These are phyloP conservation scores for Penicillium sp. DNA, from an alignment of 2,329 filamentous ascomycete species.

Conservation along the genomic window DNA sequence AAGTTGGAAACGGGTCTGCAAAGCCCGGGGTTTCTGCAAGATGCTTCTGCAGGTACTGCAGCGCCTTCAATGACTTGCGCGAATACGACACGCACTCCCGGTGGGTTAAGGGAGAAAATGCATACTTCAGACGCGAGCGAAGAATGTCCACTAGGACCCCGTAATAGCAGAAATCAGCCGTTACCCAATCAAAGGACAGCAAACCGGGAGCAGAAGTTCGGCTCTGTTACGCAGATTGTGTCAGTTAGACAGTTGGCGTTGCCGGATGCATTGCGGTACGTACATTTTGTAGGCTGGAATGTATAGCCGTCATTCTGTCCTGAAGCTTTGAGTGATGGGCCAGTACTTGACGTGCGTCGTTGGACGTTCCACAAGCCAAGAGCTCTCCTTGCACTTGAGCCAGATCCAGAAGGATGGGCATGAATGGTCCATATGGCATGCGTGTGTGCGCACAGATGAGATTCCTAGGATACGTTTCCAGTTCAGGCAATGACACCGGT, in stretches of 20 bases:
- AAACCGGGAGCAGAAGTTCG: conserved; percentile 10
- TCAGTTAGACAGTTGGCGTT: too few relatives aligned
- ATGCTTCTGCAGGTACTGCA: conserved; percentile 14
- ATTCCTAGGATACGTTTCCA: conserved; percentile 6
- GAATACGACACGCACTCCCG: conserved; percentile 23
- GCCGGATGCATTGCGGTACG: too few relatives aligned
- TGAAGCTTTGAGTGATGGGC: conserved; percentile 15
- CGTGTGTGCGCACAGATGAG: conserved; percentile 4
- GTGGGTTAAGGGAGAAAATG: conserved; percentile 21
- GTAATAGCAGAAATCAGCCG: conserved; percentile 26
- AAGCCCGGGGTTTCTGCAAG: conserved; percentile 13
- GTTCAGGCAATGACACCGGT: conserved; percentile 21
- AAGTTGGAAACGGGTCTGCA: conserved; percentile 17
- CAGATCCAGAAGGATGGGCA: conserved; percentile 14
- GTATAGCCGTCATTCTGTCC: conserved; percentile 19
- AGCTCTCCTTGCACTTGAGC: conserved; percentile 19
- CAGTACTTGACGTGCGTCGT: conserved; percentile 13
- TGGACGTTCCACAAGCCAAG: conserved; percentile 4
- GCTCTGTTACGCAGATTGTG: conserved; percentile 12
- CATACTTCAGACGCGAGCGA: conserved; percentile 21
- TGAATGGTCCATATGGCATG: conserved; percentile 10
- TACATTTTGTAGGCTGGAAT: conserved; percentile 19
- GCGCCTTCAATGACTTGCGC: conserved; percentile 15
- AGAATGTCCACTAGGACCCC: conserved; percentile 28
- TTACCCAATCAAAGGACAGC: conserved; percentile 20